These are phyloP conservation scores for Fusarium armeniacum DNA, from an alignment of 2,329 filamentous ascomycete species.

Conservation along the genomic window DNA sequence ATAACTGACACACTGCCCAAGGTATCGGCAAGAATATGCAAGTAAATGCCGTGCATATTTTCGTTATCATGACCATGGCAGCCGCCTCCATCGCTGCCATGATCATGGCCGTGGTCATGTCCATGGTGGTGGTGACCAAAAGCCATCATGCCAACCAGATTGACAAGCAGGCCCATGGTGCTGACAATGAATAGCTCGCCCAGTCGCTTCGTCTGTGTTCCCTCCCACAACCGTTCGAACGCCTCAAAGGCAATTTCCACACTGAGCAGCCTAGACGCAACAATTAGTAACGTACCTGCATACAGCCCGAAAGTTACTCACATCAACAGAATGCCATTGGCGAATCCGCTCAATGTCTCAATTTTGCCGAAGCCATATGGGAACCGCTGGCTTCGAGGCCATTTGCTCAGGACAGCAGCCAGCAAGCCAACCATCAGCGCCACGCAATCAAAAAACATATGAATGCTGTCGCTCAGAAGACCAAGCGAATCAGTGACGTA, in stretches of 20 bases:
- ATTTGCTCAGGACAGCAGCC: slow-evolving; percentile 95
- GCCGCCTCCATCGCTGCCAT: slow-evolving; percentile 58
- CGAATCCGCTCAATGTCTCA: slow-evolving; percentile 95
- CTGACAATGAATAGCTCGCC: slow-evolving; percentile 92
- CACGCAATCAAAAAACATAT: slow-evolving; percentile 99
- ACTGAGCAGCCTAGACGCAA: slow-evolving; percentile 79
- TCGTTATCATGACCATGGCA: slow-evolving; percentile 81
- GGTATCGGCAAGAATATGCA: slow-evolving; percentile 95
- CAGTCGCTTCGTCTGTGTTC: slow-evolving; percentile 85
- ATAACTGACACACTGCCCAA: slow-evolving; percentile 96
- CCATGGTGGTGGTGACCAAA: slow-evolving; percentile 76
- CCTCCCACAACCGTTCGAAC: slow-evolving; percentile 86
- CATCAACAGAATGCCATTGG: slow-evolving; percentile 95
- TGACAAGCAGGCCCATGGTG: slow-evolving; percentile 86
- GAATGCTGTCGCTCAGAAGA: slow-evolving; percentile 96
- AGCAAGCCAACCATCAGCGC: slow-evolving; percentile 91
- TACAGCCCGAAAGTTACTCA: slow-evolving; percentile 58
- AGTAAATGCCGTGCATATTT: slow-evolving; percentile 97
- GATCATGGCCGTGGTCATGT: slow-evolving; percentile 58
- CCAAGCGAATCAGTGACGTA: slow-evolving; percentile 94
- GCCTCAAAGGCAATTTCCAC: slow-evolving; percentile 97
- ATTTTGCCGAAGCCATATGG: slow-evolving; percentile 98
- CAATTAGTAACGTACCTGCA: slow-evolving; percentile 29
- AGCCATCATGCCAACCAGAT: slow-evolving; percentile 90
- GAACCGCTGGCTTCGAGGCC: slow-evolving; percentile 89